Percentiles rank a stretch among this genome's conserved stretches.
Evolutionary conservation across 345 rosid genomes (phyloP).

Genomic region (Capsella bursapastoris): DNA sequence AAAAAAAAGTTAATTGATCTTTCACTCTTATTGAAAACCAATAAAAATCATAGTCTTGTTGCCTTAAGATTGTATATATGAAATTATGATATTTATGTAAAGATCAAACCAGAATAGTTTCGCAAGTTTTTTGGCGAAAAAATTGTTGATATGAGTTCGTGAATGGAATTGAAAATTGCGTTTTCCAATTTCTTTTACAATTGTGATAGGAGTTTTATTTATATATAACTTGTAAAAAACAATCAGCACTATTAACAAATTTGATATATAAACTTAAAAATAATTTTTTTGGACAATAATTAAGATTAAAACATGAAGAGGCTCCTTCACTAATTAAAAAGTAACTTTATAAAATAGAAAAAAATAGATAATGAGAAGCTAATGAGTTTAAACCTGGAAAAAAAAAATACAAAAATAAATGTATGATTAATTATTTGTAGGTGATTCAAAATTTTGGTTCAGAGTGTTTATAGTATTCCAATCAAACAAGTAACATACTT

Average conservation of each 20-base stretch:
- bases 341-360: neutral
- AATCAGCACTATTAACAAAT: neutral
- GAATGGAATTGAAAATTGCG: no score
- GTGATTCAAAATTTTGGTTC: conserved; percentile 27
- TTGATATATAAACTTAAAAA: neutral
- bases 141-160: no score
- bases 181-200: no score
- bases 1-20: neutral
- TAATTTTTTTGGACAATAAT: neutral
- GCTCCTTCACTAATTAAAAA: neutral
- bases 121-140: no score
- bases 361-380: conserved; percentile 10
- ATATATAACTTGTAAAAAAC: neutral
- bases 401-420: neutral
- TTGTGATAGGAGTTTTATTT: no score
- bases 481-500: conserved; percentile 41
- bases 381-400: neutral
- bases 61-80: no score
- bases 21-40: neutral
- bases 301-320: neutral
- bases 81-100: no score
- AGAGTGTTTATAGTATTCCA: conserved; percentile 28
- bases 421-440: neutral
- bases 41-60: neutral
- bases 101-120: no score